These are phyloP conservation scores for Mikania micrantha DNA, from an alignment of 129 eudicot genomes.

Conservation along the genomic window DNA sequence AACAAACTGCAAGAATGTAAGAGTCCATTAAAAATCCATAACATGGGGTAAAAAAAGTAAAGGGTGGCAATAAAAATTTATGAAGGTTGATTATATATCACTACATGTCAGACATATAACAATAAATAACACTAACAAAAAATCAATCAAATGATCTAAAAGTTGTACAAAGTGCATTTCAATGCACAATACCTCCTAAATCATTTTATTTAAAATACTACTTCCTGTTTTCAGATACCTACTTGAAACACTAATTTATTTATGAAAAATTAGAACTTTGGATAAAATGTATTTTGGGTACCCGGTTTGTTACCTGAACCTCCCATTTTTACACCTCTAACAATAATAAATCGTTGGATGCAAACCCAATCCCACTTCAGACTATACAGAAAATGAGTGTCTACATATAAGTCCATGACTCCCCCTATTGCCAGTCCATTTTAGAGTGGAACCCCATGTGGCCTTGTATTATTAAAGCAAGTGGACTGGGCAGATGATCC, in stretches of 20 bases:
- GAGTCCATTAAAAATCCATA: neutral
- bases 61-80: neutral
- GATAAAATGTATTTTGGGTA: neutral
- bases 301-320: neutral
- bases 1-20: constrained; percentile 59
- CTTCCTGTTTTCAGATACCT: neutral
- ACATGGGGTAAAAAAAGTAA: neutral
- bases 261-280: neutral
- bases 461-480: neutral
- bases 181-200: neutral
- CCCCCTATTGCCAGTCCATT: neutral
- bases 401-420: neutral
- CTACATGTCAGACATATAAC: neutral
- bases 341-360: neutral
- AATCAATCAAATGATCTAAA: neutral
- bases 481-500: neutral
- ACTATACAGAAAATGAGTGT: neutral
- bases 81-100: neutral
- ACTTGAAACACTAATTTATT: too few relatives aligned
- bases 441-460: neutral
- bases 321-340: neutral
- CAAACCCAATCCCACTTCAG: neutral
- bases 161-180: neutral
- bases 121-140: neutral
- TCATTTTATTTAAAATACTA: neutral